A percentile compares a stretch with the other conserved stretches of the same genome.
phyloP scores from a whole-genome alignment of 148 eudicot genomes.

The Limonium bicolor region DNA sequence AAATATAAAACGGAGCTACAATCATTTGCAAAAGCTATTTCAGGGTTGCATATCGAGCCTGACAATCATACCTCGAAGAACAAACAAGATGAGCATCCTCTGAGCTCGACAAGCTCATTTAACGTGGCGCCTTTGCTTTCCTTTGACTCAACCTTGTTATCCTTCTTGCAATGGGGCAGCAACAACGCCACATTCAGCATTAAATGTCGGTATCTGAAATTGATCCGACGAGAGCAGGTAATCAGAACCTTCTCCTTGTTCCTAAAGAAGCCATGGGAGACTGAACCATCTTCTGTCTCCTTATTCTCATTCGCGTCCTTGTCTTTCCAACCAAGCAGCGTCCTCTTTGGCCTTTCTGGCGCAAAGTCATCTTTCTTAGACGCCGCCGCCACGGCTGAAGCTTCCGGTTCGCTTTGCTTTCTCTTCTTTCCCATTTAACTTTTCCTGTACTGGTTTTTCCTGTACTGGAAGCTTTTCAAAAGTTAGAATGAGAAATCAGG shows the following conservation, averaged over 20 bases:
- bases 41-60: too few relatives aligned
- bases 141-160: slow-evolving; percentile 81
- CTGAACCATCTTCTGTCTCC: not conserved
- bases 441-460: too few relatives aligned
- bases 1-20: too few relatives aligned
- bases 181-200: slow-evolving; percentile 70
- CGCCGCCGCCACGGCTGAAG: slow-evolving; percentile 2
- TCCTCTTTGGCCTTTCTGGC: slow-evolving; percentile 51
- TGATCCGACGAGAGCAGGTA: slow-evolving; percentile 57
- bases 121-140: slow-evolving; percentile 69
- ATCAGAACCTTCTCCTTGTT: slow-evolving; percentile 52
- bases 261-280: slow-evolving; percentile 13
- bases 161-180: slow-evolving; percentile 82
- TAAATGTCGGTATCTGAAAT: slow-evolving; percentile 74
- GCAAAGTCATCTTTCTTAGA: slow-evolving; percentile 39
- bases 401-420: slow-evolving; percentile 45
- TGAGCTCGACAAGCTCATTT: slow-evolving; percentile 92
- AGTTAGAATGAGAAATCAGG: too few relatives aligned
- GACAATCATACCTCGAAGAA: slow-evolving; percentile 83
- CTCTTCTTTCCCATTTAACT: slow-evolving; percentile 95
- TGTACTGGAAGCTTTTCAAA: too few relatives aligned
- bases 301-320: slow-evolving; percentile 9
- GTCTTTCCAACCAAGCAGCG: slow-evolving; percentile 66
- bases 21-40: too few relatives aligned
- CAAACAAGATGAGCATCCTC: slow-evolving; percentile 71